A percentile compares a stretch with the other conserved stretches of the same genome.
Conservation (phyloP, 73 alveolate genomes). For the Breviolum minutum region DNA sequence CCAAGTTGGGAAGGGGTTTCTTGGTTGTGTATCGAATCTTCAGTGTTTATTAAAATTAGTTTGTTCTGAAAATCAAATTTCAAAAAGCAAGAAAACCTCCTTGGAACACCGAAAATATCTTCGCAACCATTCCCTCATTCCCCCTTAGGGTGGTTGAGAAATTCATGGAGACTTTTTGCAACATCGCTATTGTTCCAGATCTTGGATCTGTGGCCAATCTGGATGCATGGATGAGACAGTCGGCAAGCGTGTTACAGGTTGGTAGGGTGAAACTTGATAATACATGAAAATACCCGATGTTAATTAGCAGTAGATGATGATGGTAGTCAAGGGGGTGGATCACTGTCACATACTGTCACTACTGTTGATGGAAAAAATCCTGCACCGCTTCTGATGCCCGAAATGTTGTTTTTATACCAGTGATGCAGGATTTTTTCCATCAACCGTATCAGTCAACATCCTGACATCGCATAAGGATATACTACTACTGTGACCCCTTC, state of each 20-base stretch:
- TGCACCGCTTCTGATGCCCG: no score
- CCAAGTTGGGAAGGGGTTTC: not conserved
- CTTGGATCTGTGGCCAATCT: not conserved
- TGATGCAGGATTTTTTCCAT: no score
- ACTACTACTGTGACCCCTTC: not conserved
- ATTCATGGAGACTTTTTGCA: not conserved
- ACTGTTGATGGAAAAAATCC: no score
- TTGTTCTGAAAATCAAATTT: no score
- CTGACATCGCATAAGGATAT: not conserved
- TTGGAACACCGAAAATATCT: no score
- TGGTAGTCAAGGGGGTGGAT: not conserved
- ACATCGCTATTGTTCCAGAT: not conserved
- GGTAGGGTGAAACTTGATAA: not conserved
- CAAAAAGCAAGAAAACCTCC: no score
- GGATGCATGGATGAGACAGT: conserved; percentile 8
- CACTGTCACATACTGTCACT: no score
- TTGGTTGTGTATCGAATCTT: no score
- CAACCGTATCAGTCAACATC: no score
- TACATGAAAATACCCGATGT: not conserved
- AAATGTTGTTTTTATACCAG: no score
- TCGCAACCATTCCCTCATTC: no score
- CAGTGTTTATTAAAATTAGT: no score
- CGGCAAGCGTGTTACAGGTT: not conserved
- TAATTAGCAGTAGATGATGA: not conserved
- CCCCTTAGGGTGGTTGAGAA: conserved; percentile 1